phyloP scores from a whole-genome alignment of 208 protist genomes.

The Acanthamoeba rhysodes region DNA sequence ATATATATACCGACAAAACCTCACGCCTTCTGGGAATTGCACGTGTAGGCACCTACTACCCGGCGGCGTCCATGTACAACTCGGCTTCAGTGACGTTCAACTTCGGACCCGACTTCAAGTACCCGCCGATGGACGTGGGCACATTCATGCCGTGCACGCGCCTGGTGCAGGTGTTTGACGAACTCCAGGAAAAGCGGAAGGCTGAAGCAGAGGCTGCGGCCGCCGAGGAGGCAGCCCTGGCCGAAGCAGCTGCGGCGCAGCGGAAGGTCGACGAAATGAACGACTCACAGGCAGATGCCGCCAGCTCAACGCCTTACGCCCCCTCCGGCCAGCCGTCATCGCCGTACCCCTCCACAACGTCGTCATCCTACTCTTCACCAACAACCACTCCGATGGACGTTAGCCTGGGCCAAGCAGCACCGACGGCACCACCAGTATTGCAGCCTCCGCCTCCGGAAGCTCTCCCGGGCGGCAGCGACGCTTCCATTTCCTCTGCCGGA shows the following conservation, averaged over 20 bases:
- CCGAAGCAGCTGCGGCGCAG: background rate
- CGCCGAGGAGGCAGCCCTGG: background rate
- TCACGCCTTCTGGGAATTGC: background rate
- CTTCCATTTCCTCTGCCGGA: background rate
- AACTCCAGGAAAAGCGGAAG: background rate
- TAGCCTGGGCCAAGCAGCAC: background rate
- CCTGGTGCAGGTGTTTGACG: constrained; percentile 15
- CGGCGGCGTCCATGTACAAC: constrained; percentile 81
- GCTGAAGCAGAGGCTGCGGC: background rate
- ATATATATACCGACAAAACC: no score
- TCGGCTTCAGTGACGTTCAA: constrained; percentile 80
- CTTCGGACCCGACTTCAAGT: constrained; percentile 84
- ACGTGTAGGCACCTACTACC: constrained; percentile 80
- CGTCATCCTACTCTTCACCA: background rate
- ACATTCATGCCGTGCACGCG: constrained; percentile 15
- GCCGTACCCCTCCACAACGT: background rate
- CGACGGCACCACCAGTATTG: background rate
- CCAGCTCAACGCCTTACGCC: background rate
- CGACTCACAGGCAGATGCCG: background rate
- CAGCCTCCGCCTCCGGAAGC: background rate
- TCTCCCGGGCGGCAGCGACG: no score
- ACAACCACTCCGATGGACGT: background rate
- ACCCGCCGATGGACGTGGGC: constrained; percentile 62
- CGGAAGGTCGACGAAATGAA: background rate
- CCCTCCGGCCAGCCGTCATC: background rate